phyloP scores from a whole-genome alignment of 257 asterid genomes.

The Solanum chaucha region DNA sequence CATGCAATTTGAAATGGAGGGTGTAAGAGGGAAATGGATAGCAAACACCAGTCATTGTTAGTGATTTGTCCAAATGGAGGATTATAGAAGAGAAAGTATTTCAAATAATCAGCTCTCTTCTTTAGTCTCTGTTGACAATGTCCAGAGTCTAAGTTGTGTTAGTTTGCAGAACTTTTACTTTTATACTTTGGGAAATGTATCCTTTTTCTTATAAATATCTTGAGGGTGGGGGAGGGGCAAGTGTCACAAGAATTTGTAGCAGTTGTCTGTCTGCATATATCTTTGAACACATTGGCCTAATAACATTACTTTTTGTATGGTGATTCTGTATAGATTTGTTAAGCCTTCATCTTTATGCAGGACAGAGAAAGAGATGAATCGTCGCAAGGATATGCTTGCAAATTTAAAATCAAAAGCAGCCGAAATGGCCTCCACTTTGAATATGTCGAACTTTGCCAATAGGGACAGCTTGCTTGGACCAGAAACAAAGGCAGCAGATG shows the following conservation, averaged over 20 bases:
- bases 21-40: background rate
- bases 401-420: conserved; percentile 62
- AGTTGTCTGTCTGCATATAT: background rate
- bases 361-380: conserved; percentile 82
- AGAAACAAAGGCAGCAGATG: conserved; percentile 75
- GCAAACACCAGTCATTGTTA: background rate
- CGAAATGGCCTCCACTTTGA: conserved; percentile 74
- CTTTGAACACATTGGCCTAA: background rate
- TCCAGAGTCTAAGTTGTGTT: background rate
- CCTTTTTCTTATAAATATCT: background rate
- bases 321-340: background rate
- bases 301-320: background rate
- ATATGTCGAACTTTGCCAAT: conserved; percentile 77
- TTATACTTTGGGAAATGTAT: background rate
- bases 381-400: conserved; percentile 64
- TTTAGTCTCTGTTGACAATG: background rate
- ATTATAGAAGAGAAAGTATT: background rate
- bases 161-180: background rate
- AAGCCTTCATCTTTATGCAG: conserved; percentile 25
- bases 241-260: background rate
- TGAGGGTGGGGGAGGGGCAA: background rate
- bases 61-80: background rate
- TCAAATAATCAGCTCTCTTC: background rate
- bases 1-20: background rate
- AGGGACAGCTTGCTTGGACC: conserved; percentile 93